A percentile compares a stretch with the other conserved stretches of the same genome.
Conservation (phyloP, 148 eudicot species). For the Camellia lanceoleosa region DNA sequence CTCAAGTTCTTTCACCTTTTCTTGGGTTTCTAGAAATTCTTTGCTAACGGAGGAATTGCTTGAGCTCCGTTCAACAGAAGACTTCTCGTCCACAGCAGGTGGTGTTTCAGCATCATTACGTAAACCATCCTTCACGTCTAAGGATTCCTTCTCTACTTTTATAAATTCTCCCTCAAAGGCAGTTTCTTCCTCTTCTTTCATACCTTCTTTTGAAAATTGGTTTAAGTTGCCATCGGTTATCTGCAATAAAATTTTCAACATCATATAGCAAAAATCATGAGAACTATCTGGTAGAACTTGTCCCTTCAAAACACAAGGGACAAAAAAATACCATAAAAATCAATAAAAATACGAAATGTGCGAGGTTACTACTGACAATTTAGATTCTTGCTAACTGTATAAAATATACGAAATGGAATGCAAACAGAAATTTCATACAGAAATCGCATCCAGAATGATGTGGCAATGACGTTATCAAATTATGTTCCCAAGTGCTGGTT, state of each 20-base stretch:
- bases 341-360: too few species aligned
- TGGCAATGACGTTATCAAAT: too few species aligned
- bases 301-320: too few species aligned
- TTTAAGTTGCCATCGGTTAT: slow-evolving; percentile 6
- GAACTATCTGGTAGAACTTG: too few species aligned
- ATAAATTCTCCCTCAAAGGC: slow-evolving; percentile 80
- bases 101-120: slow-evolving; percentile 24
- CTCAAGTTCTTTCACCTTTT: slow-evolving; percentile 70
- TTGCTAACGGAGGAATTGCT: slow-evolving; percentile 36
- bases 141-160: slow-evolving; percentile 76
- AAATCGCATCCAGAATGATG: too few species aligned
- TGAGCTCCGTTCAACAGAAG: slow-evolving; percentile 34
- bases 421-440: too few species aligned
- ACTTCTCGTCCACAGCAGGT: slow-evolving; percentile 29
- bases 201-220: slow-evolving; percentile 34
- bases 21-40: slow-evolving; percentile 72
- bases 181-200: slow-evolving; percentile 63
- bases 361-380: too few species aligned
- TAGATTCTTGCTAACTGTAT: too few species aligned
- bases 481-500: too few species aligned
- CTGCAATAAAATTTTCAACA: slow-evolving; percentile 15
- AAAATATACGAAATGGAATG: too few species aligned
- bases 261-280: neutral
- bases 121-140: slow-evolving; percentile 41
- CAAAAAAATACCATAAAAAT: too few species aligned